Evolutionary conservation across 192 early-diverging fungal species (phyloP).

Genomic region (Coemansia asiatica): DNA sequence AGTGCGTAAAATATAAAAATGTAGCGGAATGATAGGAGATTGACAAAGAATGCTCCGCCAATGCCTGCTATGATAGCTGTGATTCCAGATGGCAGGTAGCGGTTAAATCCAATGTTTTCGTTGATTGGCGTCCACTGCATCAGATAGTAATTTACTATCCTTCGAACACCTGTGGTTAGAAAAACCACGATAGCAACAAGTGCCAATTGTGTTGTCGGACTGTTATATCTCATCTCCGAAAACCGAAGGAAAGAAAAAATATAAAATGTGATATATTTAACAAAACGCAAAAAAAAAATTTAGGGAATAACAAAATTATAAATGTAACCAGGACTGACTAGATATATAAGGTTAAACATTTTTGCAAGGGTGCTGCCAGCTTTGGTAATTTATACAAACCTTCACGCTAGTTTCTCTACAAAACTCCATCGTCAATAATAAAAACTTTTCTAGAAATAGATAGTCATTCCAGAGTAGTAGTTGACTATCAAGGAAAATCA

Average conservation of each 20-base stretch:
- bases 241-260: neutral
- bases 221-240: conserved; percentile 22
- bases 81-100: conserved; percentile 27
- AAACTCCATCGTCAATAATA: neutral
- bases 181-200: conserved; percentile 23
- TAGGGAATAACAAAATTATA: neutral
- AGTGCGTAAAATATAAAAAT: conserved; percentile 27
- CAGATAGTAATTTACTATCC: conserved; percentile 29
- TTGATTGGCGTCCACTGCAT: conserved; percentile 20
- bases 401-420: neutral
- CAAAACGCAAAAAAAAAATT: neutral
- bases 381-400: neutral
- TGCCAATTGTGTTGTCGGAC: conserved; percentile 29
- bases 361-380: neutral
- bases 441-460: too few relatives aligned
- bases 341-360: neutral
- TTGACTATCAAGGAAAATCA: too few relatives aligned
- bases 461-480: too few relatives aligned
- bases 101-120: conserved; percentile 30
- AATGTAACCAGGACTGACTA: neutral
- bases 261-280: neutral
- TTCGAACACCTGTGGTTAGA: conserved; percentile 21
- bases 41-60: conserved; percentile 25
- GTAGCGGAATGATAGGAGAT: conserved; percentile 25
- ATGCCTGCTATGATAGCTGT: conserved; percentile 25